These are phyloP conservation scores for Rosa lucieae DNA, from an alignment of 306 rosid species.

Conservation along the genomic window DNA sequence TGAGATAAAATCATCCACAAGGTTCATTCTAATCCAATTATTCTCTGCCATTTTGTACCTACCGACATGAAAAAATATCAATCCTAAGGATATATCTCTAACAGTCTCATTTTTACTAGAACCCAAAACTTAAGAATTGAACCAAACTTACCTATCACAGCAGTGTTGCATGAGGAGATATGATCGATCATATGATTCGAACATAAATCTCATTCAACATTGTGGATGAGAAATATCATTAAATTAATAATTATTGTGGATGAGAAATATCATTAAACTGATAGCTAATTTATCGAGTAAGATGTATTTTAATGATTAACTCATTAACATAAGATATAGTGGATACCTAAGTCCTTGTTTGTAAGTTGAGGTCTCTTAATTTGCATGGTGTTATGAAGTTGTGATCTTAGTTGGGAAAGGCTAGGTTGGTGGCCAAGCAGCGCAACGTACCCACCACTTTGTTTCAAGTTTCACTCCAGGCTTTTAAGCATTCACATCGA, in stretches of 20 bases:
- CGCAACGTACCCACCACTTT: conserved; percentile 14
- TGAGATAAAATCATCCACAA: not conserved
- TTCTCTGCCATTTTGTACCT: not conserved
- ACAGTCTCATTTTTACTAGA: not conserved
- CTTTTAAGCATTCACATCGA: not conserved
- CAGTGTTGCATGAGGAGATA: not conserved
- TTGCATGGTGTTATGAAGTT: not conserved
- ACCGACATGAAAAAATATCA: not conserved
- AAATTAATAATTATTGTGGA: not conserved
- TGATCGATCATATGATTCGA: not conserved
- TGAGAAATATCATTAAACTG: not conserved
- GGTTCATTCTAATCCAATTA: not conserved
- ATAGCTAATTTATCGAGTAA: not conserved
- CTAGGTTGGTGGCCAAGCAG: conserved; percentile 26
- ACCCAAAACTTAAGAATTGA: not conserved
- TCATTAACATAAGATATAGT: not conserved
- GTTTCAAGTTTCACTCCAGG: not conserved
- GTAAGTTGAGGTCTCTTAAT: not conserved
- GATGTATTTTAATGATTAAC: not conserved
- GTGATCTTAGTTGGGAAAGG: not conserved
- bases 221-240: not conserved
- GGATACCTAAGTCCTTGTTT: not conserved
- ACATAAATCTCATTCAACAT: not conserved
- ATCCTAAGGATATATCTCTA: not conserved
- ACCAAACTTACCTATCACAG: not conserved